Evolutionary conservation across 2,329 filamentous ascomycete genomes (phyloP).

Genomic region (Diaporthe sp.): DNA sequence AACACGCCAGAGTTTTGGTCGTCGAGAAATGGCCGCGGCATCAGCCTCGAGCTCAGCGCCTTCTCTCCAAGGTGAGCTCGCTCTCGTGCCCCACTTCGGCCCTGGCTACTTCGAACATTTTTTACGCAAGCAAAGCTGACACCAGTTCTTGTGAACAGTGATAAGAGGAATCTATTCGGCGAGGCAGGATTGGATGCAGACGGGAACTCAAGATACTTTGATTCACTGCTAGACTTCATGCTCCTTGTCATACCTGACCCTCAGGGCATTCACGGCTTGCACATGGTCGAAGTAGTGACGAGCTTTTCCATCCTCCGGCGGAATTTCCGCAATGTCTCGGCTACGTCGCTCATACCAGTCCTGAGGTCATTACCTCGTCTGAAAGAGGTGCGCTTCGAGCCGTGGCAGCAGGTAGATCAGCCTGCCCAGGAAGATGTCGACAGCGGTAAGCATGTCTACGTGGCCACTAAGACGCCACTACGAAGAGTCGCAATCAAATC

Average conservation of each 20-base stretch:
- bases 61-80: conserved; percentile 41
- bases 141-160: neutral
- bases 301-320: conserved; percentile 38
- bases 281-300: conserved; percentile 37
- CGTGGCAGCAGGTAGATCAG: conserved; percentile 40
- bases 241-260: conserved; percentile 36
- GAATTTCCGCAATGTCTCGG: conserved; percentile 40
- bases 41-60: conserved; percentile 46
- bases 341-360: conserved; percentile 36
- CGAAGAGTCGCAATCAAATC: too few species aligned
- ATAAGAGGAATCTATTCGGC: conserved; percentile 43
- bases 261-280: conserved; percentile 39
- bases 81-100: neutral
- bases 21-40: conserved; percentile 33
- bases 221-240: conserved; percentile 44
- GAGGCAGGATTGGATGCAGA: conserved; percentile 44
- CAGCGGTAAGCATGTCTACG: conserved; percentile 30
- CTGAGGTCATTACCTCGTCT: conserved; percentile 38
- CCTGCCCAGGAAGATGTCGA: conserved; percentile 40
- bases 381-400: conserved; percentile 39
- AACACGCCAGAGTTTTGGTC: conserved; percentile 35
- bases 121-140: neutral
- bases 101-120: neutral
- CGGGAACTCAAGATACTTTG: conserved; percentile 46
- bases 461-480: neutral